A percentile compares a stretch with the other conserved stretches of the same genome.
Evolutionary conservation across 176 grass and related monocot species (phyloP).

Genomic region (Phoenix roebelenii): DNA sequence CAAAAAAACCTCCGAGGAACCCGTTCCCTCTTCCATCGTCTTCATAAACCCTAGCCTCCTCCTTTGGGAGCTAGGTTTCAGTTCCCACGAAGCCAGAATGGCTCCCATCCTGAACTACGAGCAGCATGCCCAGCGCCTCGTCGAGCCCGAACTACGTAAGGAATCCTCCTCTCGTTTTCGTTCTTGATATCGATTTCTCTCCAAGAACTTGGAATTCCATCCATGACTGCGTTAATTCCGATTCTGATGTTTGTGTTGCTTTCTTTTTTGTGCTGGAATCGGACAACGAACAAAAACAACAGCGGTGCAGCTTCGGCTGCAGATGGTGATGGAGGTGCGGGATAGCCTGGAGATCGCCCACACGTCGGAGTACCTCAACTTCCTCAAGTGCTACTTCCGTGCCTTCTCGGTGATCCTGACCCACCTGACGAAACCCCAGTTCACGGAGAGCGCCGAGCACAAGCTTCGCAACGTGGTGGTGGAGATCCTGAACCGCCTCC

Average conservation of each 20-base stretch:
- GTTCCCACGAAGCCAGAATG: conserved; percentile 18
- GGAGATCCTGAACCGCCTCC: conserved; percentile 93
- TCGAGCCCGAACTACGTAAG: conserved; percentile 76
- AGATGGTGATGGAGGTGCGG: conserved; percentile 84
- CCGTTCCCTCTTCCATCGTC: too few species aligned
- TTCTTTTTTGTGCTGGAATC: too few species aligned
- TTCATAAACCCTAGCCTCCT: too few species aligned
- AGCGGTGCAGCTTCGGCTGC: conserved; percentile 70
- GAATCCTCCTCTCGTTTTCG: not conserved
- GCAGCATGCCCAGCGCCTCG: conserved; percentile 78
- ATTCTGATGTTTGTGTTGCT: not conserved
- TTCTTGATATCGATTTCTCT: not conserved
- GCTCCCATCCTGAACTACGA: conserved; percentile 93
- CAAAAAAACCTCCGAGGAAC: too few species aligned
- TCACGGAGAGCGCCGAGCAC: conserved; percentile 68
- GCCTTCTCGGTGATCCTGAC: conserved; percentile 86
- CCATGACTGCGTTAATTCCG: not conserved
- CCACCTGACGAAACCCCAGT: conserved; percentile 52
- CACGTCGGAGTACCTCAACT: conserved; percentile 93
- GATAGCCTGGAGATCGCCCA: conserved; percentile 92
- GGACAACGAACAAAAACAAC: not conserved
- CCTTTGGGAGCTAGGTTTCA: too few species aligned
- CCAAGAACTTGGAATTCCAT: too few species aligned
- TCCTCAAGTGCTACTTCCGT: conserved; percentile 85
- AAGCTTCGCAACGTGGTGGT: conserved; percentile 93